Evolutionary conservation across 2,329 filamentous ascomycete genomes (phyloP), one percentile per base, ranked within the genome.

Genomic region (Scytalidium sp.): DNA sequence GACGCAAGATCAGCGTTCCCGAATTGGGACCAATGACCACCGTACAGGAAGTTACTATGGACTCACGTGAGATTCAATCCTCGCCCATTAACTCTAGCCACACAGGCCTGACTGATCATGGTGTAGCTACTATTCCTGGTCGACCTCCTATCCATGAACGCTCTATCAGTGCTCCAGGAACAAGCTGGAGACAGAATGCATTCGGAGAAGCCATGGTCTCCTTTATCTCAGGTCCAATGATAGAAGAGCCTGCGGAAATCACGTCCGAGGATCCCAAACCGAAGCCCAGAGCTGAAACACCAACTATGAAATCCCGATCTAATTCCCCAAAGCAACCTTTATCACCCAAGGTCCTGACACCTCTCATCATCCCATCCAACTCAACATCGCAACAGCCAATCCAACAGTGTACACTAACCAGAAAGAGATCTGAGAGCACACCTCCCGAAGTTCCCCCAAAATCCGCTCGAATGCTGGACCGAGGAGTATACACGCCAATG

Each of bases 1-100:
- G 83, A 58, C 77, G 83, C 55, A 87, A 87, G 62, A 71, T 80
- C 57, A 85, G 79, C 65, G 78, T 84, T 13, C 79, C 81, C 9
- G 84, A 87, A 53, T 66, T 85, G 44, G 83, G 81, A 2, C 81
- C 81, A 27, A 84, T 86, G 83, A 85, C 83, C 4, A 86, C 83
- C 1, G 83, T 87, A 13, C 82, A 86, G 55, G 84, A 87, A 61
- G 68, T 78, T 44, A 66, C 81, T 46, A 86, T 87, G 82, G 84
- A 88, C 67, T 87, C 84, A 60, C 84, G 84, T 88, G 73, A 71
- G 84, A 63, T 40, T 32, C n/a, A n/a, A n/a, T 7, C 25, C 13
- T 5, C 19, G 41, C 17, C n/a, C 8, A 32, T 21, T 23, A 13
- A 10, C 19, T 44, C 7, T 43, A 44, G 20, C 15, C 22, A 44